phyloP scores from a whole-genome alignment of 164 flowering plant genomes.

The Magnolia kwangsiensis region DNA sequence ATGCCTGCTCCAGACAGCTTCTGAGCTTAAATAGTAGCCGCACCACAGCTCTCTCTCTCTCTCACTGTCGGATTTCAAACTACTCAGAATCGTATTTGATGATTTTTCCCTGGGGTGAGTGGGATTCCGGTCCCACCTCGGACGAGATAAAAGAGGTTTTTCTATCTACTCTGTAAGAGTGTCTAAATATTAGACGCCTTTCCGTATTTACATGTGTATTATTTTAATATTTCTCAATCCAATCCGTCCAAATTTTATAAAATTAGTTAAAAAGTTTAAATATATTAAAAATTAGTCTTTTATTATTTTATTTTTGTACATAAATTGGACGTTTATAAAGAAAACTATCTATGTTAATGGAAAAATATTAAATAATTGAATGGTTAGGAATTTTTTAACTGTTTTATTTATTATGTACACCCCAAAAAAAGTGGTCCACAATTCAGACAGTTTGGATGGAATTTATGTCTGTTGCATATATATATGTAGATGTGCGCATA shows the following conservation, averaged over 20 bases:
- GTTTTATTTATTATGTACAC: too few relatives aligned
- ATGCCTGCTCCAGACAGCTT: neutral
- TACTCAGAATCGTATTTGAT: slow-evolving; percentile 21
- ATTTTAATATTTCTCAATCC: too few relatives aligned
- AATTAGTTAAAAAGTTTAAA: too few relatives aligned
- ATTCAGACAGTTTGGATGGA: too few relatives aligned
- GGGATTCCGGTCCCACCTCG: slow-evolving; percentile 23
- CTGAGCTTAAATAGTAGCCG: slow-evolving; percentile 10
- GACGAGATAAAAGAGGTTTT: neutral
- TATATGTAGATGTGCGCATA: too few relatives aligned
- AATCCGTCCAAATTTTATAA: too few relatives aligned
- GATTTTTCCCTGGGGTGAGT: slow-evolving; percentile 9
- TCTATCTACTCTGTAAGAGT: neutral
- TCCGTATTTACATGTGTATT: too few relatives aligned
- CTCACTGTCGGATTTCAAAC: slow-evolving; percentile 21
- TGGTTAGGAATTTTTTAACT: too few relatives aligned
- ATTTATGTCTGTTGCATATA: too few relatives aligned
- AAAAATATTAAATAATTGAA: too few relatives aligned
- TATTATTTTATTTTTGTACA: too few relatives aligned
- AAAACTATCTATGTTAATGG: neutral
- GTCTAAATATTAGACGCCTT: neutral
- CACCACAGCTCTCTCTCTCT: neutral
- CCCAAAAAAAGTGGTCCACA: neutral
- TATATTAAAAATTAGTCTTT: too few relatives aligned
- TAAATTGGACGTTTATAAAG: neutral